A percentile compares a stretch with the other conserved stretches of the same genome.
Evolutionary conservation across 1,139 yeast genomes (phyloP).

Genomic region (Saccharomyces hybrid): DNA sequence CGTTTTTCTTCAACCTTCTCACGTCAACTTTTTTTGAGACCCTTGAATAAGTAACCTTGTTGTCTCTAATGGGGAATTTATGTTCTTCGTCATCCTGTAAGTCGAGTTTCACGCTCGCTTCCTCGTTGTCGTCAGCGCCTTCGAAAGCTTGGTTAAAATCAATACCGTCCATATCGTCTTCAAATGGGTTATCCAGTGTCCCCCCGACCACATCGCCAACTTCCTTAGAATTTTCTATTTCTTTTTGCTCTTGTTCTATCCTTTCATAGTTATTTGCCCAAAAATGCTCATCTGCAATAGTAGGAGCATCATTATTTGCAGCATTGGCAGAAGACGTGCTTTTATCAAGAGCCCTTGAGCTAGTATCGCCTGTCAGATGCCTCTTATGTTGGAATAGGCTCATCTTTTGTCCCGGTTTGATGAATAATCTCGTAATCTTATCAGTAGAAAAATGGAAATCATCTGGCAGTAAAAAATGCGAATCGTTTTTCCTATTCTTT

Average conservation of each 20-base stretch:
- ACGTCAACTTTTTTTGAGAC: constrained; percentile 85
- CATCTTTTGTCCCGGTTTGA: constrained; percentile 50
- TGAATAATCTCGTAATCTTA: constrained; percentile 59
- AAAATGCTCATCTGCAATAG: constrained; percentile 55
- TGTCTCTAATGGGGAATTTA: constrained; percentile 42
- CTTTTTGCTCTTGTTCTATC: constrained; percentile 25
- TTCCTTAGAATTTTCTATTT: constrained; percentile 19
- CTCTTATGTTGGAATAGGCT: constrained; percentile 28
- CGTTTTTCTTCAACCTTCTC: constrained; percentile 65
- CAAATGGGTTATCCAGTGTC: constrained; percentile 26
- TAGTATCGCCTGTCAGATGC: neutral
- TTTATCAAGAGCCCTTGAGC: constrained; percentile 3
- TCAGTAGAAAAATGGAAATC: constrained; percentile 70
- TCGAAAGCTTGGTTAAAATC: constrained; percentile 41
- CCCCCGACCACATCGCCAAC: constrained; percentile 24
- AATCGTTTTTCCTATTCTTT: constrained; percentile 37
- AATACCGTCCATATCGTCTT: constrained; percentile 32
- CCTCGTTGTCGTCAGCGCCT: constrained; percentile 30
- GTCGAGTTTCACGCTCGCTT: constrained; percentile 8
- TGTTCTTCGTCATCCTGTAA: constrained; percentile 36
- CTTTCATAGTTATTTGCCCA: constrained; percentile 65
- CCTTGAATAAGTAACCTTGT: constrained; percentile 61
- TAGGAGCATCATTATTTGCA: constrained; percentile 12
- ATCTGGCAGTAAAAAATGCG: constrained; percentile 55
- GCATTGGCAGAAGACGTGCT: constrained; percentile 1